Evolutionary conservation across 2,329 filamentous ascomycete genomes (phyloP).

Genomic region (Ophiostoma pallidulum): DNA sequence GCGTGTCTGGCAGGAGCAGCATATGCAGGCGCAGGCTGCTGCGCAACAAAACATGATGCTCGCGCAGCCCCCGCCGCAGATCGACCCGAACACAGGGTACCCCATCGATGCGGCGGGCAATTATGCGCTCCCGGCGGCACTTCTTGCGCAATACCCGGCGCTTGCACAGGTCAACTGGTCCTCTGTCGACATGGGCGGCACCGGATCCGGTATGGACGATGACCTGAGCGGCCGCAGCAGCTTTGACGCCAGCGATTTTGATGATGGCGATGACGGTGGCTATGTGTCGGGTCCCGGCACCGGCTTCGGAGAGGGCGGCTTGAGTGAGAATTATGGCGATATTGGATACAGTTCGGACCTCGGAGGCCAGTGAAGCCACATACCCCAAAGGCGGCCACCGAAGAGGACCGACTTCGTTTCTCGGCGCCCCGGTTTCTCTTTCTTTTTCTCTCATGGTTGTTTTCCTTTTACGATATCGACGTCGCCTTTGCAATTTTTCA

Average conservation of each 20-base stretch:
- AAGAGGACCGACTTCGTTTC: not conserved
- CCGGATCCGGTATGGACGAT: slow-evolving; percentile 63
- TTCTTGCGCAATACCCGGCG: slow-evolving; percentile 86
- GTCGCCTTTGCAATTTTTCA: no score
- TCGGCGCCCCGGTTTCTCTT: not conserved
- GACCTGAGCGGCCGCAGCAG: slow-evolving; percentile 71
- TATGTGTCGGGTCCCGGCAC: slow-evolving; percentile 56
- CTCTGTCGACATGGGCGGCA: slow-evolving; percentile 51
- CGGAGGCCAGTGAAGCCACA: slow-evolving; percentile 27
- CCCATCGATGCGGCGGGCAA: slow-evolving; percentile 46
- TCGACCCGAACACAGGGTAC: slow-evolving; percentile 51
- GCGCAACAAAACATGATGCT: slow-evolving; percentile 50
- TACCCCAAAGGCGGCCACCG: no score
- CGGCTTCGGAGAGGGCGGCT: slow-evolving; percentile 47
- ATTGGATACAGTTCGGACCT: slow-evolving; percentile 46
- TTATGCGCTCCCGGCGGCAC: slow-evolving; percentile 71
- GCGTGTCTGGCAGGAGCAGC: slow-evolving; percentile 63
- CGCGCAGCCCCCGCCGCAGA: slow-evolving; percentile 39
- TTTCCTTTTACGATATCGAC: no score
- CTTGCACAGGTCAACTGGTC: slow-evolving; percentile 86
- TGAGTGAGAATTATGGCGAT: slow-evolving; percentile 46
- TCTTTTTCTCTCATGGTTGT: not conserved
- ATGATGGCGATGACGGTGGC: slow-evolving; percentile 62
- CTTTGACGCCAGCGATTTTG: slow-evolving; percentile 73
- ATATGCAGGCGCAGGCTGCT: slow-evolving; percentile 45